Evolutionary conservation across 352 stramenopile species (phyloP).

Genomic region (Phytophthora aleatoria): DNA sequence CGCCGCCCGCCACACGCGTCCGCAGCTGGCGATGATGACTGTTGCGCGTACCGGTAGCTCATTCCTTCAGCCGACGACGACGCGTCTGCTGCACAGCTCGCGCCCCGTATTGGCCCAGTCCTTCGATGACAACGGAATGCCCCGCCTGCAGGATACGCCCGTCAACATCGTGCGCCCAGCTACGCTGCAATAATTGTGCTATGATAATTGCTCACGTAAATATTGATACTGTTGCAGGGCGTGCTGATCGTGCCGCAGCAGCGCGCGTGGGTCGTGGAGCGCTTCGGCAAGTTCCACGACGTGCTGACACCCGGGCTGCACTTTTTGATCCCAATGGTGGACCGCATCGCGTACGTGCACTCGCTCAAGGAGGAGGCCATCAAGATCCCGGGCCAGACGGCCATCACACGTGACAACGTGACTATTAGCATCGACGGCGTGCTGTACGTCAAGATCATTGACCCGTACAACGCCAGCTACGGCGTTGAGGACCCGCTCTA

Average conservation of each 20-base stretch:
- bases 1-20: conserved; percentile 20
- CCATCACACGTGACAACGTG: conserved; percentile 93
- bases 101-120: conserved; percentile 32
- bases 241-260: conserved; percentile 90
- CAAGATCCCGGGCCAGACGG: conserved; percentile 89
- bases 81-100: conserved; percentile 38
- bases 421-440: conserved; percentile 93
- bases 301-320: conserved; percentile 87
- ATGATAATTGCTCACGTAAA: background rate
- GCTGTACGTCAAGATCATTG: conserved; percentile 91
- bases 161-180: conserved; percentile 50
- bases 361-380: conserved; percentile 93
- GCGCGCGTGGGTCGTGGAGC: conserved; percentile 90
- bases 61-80: conserved; percentile 14
- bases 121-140: conserved; percentile 50
- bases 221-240: conserved; percentile 46
- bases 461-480: conserved; percentile 90
- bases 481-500: conserved; percentile 89
- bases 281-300: conserved; percentile 91
- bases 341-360: conserved; percentile 92
- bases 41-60: conserved; percentile 8
- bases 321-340: conserved; percentile 91
- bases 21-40: conserved; percentile 9
- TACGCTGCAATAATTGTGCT: background rate
- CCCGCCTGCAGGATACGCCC: conserved; percentile 55